A percentile compares a stretch with the other conserved stretches of the same genome.
Evolutionary conservation across 2,329 filamentous ascomycete genomes (phyloP).

Genomic region (Aureobasidium vineae): DNA sequence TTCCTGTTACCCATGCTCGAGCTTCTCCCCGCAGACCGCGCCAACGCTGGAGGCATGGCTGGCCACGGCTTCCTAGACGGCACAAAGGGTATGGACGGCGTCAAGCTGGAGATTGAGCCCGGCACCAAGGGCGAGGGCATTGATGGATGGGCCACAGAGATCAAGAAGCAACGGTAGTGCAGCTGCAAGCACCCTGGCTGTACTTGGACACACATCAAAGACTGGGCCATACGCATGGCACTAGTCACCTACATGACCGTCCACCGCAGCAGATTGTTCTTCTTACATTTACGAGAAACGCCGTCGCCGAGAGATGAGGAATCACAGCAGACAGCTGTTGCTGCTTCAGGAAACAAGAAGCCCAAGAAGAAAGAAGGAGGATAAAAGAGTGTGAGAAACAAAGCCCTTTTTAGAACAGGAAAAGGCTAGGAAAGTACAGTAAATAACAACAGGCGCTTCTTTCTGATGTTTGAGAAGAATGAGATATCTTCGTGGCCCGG

Average conservation of each 20-base stretch:
- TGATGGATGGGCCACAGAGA: constrained; percentile 86
- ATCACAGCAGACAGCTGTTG: constrained; percentile 4
- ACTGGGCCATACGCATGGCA: background rate
- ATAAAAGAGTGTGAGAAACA: background rate
- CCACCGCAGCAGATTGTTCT: constrained; percentile 7
- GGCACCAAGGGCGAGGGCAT: constrained; percentile 88
- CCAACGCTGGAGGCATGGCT: constrained; percentile 95
- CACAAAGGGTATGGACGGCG: constrained; percentile 81
- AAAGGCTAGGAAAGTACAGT: constrained; percentile 5
- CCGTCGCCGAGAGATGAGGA: constrained; percentile 21
- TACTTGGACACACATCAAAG: constrained; percentile 1
- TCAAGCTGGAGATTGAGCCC: constrained; percentile 72
- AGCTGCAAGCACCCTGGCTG: constrained; percentile 10
- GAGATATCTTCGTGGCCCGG: background rate
- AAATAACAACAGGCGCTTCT: background rate
- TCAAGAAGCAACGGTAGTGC: constrained; percentile 69
- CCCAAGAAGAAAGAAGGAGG: background rate
- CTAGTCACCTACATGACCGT: constrained; percentile 6
- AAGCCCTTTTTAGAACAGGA: background rate
- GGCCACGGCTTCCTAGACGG: constrained; percentile 79
- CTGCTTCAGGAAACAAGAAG: background rate
- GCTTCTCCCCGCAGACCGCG: constrained; percentile 79
- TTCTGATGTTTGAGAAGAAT: background rate
- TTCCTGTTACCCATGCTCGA: constrained; percentile 92
- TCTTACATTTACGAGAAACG: constrained; percentile 23